Conservation (phyloP, 2,329 filamentous ascomycete species). For the Fusarium oxysporum region DNA sequence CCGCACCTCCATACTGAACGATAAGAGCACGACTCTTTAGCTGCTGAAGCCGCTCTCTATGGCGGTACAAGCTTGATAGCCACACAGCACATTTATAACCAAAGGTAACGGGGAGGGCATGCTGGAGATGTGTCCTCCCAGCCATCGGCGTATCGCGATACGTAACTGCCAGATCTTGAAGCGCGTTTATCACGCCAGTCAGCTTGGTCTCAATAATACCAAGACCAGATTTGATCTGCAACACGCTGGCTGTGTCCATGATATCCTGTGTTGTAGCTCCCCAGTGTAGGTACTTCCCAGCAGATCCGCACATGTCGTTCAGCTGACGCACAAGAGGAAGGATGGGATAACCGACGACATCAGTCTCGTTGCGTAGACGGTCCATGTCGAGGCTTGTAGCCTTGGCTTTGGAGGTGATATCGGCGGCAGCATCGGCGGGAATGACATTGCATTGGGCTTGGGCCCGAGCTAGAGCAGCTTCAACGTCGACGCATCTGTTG, state of each 20-base stretch:
- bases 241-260: slow-evolving; percentile 65
- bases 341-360: slow-evolving; percentile 67
- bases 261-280: slow-evolving; percentile 70
- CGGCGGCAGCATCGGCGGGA: slow-evolving; percentile 51
- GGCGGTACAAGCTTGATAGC: slow-evolving; percentile 61
- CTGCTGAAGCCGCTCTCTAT: slow-evolving; percentile 60
- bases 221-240: slow-evolving; percentile 65
- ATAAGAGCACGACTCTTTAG: slow-evolving; percentile 59
- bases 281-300: slow-evolving; percentile 63
- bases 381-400: slow-evolving; percentile 38
- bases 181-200: slow-evolving; percentile 55
- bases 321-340: slow-evolving; percentile 63
- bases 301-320: slow-evolving; percentile 11
- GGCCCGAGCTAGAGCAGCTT: slow-evolving; percentile 63
- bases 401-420: slow-evolving; percentile 51
- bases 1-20: slow-evolving; percentile 68
- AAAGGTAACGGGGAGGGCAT: slow-evolving; percentile 67
- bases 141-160: slow-evolving; percentile 67
- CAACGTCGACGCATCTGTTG: slow-evolving; percentile 60
- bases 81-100: slow-evolving; percentile 69
- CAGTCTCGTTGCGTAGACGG: slow-evolving; percentile 59
- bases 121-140: slow-evolving; percentile 67
- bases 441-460: slow-evolving; percentile 61
- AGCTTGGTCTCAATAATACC: slow-evolving; percentile 59
- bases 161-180: slow-evolving; percentile 56